phyloP scores from a whole-genome alignment of 2,329 filamentous ascomycete species.

The Neoarthrinium moseri region DNA sequence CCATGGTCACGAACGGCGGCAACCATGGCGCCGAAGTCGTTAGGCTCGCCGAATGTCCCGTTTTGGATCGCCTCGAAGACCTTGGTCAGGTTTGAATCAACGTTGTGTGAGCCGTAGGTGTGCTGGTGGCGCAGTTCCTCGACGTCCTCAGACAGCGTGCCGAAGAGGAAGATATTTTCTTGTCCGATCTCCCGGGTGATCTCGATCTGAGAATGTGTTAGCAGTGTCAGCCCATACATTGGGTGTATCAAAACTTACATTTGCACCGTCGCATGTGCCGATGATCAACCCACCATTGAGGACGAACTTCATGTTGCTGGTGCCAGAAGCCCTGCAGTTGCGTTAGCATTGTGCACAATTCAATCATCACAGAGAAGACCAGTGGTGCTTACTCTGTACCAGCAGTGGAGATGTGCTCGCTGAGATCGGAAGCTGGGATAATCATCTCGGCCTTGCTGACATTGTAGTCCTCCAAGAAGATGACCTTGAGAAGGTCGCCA shows the following conservation, averaged over 20 bases:
- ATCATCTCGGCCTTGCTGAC: conserved; percentile 99
- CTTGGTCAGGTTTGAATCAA: conserved; percentile 73
- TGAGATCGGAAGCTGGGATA: conserved; percentile 88
- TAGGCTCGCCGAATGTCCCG: conserved; percentile 76
- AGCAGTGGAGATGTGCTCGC: conserved; percentile 97
- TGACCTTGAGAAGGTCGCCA: conserved; percentile 91
- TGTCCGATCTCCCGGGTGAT: conserved; percentile 97
- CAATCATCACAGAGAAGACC: background rate
- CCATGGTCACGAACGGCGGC: conserved; percentile 87
- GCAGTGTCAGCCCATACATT: conserved; percentile 4
- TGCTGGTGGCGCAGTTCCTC: conserved; percentile 92
- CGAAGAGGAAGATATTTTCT: conserved; percentile 97
- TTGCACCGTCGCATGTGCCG: conserved; percentile 95
- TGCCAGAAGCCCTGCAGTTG: conserved; percentile 62
- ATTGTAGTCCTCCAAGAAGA: conserved; percentile 98
- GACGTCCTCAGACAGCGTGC: conserved; percentile 92
- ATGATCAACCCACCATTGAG: conserved; percentile 97
- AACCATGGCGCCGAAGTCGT: conserved; percentile 79
- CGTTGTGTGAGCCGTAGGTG: conserved; percentile 74
- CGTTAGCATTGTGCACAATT: conserved; percentile 15
- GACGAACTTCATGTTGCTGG: conserved; percentile 99
- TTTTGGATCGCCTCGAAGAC: conserved; percentile 83
- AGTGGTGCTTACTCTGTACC: conserved; percentile 73
- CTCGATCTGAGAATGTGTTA: conserved; percentile 62
- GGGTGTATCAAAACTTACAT: conserved; percentile 60